Evolutionary conservation across 116 monocot species (phyloP).

Genomic region (Thalassia testudinum): DNA sequence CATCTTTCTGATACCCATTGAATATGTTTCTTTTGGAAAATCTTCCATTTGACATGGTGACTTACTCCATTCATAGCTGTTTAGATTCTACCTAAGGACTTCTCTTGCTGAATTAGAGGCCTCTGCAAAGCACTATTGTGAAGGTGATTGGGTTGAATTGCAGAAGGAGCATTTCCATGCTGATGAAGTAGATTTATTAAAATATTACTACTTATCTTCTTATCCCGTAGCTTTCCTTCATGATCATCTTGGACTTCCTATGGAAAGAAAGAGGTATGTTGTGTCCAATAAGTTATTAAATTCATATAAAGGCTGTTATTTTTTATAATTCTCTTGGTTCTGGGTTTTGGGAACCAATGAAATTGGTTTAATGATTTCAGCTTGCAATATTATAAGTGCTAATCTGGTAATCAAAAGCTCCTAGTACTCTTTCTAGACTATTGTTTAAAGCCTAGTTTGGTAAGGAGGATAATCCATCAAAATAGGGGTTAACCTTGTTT

Average conservation of each 20-base stretch:
- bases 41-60: background rate
- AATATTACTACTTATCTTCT: slow-evolving; percentile 69
- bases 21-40: background rate
- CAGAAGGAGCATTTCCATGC: slow-evolving; percentile 21
- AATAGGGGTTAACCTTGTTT: too few species aligned
- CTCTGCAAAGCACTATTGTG: slow-evolving; percentile 56
- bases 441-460: too few species aligned
- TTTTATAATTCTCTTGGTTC: too few species aligned
- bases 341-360: too few species aligned
- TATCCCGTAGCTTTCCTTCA: slow-evolving; percentile 59
- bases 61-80: slow-evolving; percentile 23
- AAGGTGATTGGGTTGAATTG: slow-evolving; percentile 47
- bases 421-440: too few species aligned
- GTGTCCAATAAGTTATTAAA: too few species aligned
- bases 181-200: slow-evolving; percentile 45
- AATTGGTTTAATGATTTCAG: too few species aligned
- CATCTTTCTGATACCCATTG: background rate
- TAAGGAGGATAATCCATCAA: too few species aligned
- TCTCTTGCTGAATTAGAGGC: slow-evolving; percentile 41
- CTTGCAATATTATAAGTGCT: too few species aligned
- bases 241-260: slow-evolving; percentile 51
- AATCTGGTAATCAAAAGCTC: too few species aligned
- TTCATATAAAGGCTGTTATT: too few species aligned
- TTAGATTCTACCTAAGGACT: slow-evolving; percentile 32
- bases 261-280: slow-evolving; percentile 46